Evolutionary conservation across 352 stramenopile species (phyloP), one percentile per base, ranked within the genome.

Genomic region (Globisporangium uncinulatum): DNA sequence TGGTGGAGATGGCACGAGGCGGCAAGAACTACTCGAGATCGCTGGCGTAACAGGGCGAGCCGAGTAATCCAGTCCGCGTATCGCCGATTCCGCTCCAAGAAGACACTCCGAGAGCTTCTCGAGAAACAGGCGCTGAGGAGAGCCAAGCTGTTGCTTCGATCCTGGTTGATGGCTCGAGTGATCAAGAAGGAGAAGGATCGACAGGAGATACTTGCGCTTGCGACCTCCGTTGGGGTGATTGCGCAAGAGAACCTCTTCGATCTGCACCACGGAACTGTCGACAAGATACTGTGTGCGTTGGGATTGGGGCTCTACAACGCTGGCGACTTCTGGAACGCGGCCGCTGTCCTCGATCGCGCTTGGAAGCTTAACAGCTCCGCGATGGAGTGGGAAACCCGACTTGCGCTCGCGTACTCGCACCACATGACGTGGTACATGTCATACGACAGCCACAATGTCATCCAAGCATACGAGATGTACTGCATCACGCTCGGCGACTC

Each of bases 361-460:
- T 59, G 41, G 3, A 59, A 48, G 47, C 36, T 59, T 52, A 55
- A 63, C 4, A 31, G 42, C 7, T 11, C 46, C 1, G 9, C 24
- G 0, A 6, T 66, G 44, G 56, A 67, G 43, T 13, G 51, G 29
- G 24, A 49, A 39, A 34, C 54, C 7, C 29, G 24, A 3, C 43
- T 81, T 13, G 54, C 64, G 6, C 69, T 89, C 20, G 82, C 77
- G 3, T 82, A 88, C 56, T 71, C 67, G 21, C 82, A 92, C 56
- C 79, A 89, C 69, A 79, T 77, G 71, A 52, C 71, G 7, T 92
- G 82, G 82, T 74, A 92, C 53, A 31, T 50, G 4, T 84, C 75
- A 2, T 81, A 79, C 51, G 79, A 87, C 44, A 31, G 60, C 24
- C 73, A 74, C 47, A 79, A 86, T 37, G 60, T 92, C 31, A 36